Conservation (phyloP, 176 grass and related monocot genomes). For the Puya raimondii region DNA sequence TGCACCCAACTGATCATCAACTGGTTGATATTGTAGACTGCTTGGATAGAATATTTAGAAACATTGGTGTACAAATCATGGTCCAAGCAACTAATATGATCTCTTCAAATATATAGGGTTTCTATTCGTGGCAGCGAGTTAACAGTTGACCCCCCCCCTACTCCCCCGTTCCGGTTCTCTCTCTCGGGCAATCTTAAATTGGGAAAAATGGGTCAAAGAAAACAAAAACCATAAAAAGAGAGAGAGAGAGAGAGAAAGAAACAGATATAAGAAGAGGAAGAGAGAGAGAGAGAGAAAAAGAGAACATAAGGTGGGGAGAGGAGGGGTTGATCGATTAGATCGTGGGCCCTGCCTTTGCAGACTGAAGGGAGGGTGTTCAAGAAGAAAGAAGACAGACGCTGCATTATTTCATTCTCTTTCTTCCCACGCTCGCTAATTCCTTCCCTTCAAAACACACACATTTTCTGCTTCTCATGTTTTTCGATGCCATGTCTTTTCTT, state of each 20-base stretch:
- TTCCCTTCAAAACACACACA: not conserved
- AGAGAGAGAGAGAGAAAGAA: slow-evolving; percentile 14
- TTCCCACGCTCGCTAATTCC: not conserved
- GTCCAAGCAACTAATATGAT: not conserved
- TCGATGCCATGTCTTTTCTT: slow-evolving; percentile 29
- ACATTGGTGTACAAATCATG: not conserved
- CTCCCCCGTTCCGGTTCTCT: not conserved
- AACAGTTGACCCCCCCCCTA: not conserved
- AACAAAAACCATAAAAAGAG: slow-evolving; percentile 26
- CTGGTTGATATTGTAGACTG: too few species aligned
- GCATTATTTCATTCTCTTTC: not conserved
- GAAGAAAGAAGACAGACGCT: not conserved
- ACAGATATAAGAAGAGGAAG: not conserved
- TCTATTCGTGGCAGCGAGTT: not conserved
- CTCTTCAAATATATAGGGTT: not conserved
- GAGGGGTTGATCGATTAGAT: not conserved
- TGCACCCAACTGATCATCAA: too few species aligned
- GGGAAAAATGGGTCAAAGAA: slow-evolving; percentile 13
- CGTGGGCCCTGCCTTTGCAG: not conserved
- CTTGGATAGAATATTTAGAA: not conserved
- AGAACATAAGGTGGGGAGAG: not conserved
- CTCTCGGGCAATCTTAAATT: not conserved
- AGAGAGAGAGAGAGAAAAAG: slow-evolving; percentile 5
- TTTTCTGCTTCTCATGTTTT: not conserved
- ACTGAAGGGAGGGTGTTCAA: not conserved